Percentiles rank a stretch among this genome's conserved stretches.
Evolutionary conservation across 306 rosid genomes (phyloP).

Genomic region (Echinosophora koreensis): DNA sequence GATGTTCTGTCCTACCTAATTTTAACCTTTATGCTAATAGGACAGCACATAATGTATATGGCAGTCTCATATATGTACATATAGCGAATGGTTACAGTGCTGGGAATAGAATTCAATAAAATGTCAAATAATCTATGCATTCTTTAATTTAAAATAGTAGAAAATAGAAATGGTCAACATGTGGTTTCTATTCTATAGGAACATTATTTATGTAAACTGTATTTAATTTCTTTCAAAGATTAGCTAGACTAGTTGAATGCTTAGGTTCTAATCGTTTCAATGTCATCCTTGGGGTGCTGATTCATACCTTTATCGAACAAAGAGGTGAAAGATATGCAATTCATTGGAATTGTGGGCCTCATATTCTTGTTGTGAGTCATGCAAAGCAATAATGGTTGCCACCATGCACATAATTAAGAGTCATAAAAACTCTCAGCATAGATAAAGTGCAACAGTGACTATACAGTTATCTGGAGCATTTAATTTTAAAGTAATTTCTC

Average conservation of each 20-base stretch:
- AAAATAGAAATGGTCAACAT: background rate
- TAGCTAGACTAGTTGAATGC: constrained; percentile 11
- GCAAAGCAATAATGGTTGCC: constrained; percentile 23
- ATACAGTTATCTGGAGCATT: background rate
- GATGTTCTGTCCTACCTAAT: constrained; percentile 60
- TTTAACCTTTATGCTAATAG: constrained; percentile 37
- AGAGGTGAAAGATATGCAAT: constrained; percentile 30
- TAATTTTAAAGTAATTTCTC: constrained; percentile 31
- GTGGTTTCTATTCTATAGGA: background rate
- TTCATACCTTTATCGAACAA: background rate
- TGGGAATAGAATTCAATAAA: constrained; percentile 8
- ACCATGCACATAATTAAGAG: background rate
- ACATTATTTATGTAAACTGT: background rate
- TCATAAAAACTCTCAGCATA: background rate
- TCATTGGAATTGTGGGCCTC: constrained; percentile 40
- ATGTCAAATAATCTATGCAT: constrained; percentile 5
- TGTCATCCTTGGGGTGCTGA: background rate
- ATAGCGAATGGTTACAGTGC: background rate
- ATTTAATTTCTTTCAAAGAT: background rate
- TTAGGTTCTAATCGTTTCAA: background rate
- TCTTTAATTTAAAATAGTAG: background rate
- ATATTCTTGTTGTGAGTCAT: constrained; percentile 22
- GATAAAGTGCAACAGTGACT: background rate
- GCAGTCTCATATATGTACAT: background rate
- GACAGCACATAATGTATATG: constrained; percentile 22